Conservation (phyloP, 2,329 filamentous ascomycete species). For the Talaromyces sp. region DNA sequence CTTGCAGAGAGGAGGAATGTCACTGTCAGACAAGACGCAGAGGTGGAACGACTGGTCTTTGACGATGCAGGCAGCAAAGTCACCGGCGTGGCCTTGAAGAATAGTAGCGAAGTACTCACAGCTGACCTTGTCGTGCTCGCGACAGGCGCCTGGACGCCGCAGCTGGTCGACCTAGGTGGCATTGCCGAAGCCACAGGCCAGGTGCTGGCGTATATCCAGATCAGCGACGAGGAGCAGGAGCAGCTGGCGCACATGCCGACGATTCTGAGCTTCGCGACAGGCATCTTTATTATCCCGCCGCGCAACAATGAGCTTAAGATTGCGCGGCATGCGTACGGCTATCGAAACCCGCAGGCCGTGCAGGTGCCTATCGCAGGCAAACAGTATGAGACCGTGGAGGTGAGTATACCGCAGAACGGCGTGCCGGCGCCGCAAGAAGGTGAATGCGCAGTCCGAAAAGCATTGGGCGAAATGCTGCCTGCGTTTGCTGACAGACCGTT, state of each 20-base stretch:
- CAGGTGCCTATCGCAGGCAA: slow-evolving; percentile 19
- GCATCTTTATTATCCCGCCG: slow-evolving; percentile 53
- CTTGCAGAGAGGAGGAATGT: slow-evolving; percentile 32
- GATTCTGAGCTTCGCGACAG: slow-evolving; percentile 41
- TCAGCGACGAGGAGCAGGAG: slow-evolving; percentile 66
- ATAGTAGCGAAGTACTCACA: slow-evolving; percentile 29
- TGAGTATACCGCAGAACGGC: slow-evolving; percentile 35
- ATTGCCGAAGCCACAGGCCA: slow-evolving; percentile 78
- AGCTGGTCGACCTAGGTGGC: slow-evolving; percentile 70
- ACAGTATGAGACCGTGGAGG: slow-evolving; percentile 21
- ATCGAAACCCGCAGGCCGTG: slow-evolving; percentile 41
- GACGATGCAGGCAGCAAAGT: slow-evolving; percentile 15
- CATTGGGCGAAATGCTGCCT: slow-evolving; percentile 57
- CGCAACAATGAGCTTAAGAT: slow-evolving; percentile 58
- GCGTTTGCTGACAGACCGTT: slow-evolving; percentile 56
- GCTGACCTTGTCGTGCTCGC: slow-evolving; percentile 75
- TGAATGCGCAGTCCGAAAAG: slow-evolving; percentile 54
- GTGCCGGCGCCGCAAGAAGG: slow-evolving; percentile 49
- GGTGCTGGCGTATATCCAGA: slow-evolving; percentile 67
- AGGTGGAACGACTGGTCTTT: slow-evolving; percentile 31
- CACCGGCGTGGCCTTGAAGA: slow-evolving; percentile 45
- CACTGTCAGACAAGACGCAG: slow-evolving; percentile 24
- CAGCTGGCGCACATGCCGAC: slow-evolving; percentile 62
- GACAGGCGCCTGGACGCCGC: slow-evolving; percentile 79
- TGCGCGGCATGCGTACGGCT: slow-evolving; percentile 64